Evolutionary conservation across 208 protist species (phyloP).

Genomic region (Herpetomonas muscarum): DNA sequence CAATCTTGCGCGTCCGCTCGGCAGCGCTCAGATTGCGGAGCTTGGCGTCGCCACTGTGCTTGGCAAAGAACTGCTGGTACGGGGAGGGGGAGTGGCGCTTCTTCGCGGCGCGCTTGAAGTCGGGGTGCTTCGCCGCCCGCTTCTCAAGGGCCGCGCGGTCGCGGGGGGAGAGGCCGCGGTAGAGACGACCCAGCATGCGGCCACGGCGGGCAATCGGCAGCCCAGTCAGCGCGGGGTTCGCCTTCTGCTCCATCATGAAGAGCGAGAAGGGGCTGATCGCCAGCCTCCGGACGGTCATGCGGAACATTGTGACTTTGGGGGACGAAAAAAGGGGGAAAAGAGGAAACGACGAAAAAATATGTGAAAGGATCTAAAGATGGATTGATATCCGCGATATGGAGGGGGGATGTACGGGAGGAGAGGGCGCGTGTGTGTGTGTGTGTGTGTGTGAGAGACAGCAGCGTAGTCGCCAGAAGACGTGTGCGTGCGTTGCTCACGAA

Average conservation of each 20-base stretch:
- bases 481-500: too few species aligned
- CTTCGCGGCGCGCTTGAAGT: conserved; percentile 12
- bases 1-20: conserved; percentile 5
- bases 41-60: conserved; percentile 1
- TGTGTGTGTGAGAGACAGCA: background rate
- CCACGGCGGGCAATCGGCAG: conserved; percentile 26
- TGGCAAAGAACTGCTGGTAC: conserved; percentile 6
- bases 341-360: background rate
- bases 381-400: background rate
- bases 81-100: conserved; percentile 7
- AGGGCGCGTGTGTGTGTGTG: background rate
- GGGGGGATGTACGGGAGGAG: background rate
- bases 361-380: background rate
- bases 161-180: conserved; percentile 19
- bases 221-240: conserved; percentile 23
- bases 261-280: conserved; percentile 26
- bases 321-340: conserved; percentile 1
- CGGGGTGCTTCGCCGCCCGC: conserved; percentile 23
- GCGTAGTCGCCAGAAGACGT: too few species aligned
- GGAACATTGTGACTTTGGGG: conserved; percentile 20
- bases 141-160: conserved; percentile 25
- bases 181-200: conserved; percentile 21
- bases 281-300: conserved; percentile 15
- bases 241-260: conserved; percentile 49
- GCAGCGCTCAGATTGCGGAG: conserved; percentile 1